These are phyloP conservation scores for Ustilago nuda DNA, from an alignment of 1,284 basidiomycete genomes.

Conservation along the genomic window DNA sequence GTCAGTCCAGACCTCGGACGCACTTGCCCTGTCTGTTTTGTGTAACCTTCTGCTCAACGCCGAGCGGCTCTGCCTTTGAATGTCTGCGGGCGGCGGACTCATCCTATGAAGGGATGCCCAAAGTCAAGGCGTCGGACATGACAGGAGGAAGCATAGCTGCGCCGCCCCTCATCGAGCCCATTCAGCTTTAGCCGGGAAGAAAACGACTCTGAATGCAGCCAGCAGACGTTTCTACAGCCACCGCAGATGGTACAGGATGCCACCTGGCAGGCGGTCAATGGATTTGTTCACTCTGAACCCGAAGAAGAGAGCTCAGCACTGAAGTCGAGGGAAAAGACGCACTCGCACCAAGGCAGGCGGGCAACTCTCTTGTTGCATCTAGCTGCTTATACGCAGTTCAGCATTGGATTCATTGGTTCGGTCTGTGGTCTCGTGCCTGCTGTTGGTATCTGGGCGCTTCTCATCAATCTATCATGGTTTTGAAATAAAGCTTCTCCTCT, in stretches of 20 bases:
- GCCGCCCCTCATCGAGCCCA: slow-evolving; percentile 6
- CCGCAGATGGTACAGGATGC: not conserved
- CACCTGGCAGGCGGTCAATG: not conserved
- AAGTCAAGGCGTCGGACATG: not conserved
- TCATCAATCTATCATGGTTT: not conserved
- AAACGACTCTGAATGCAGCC: slow-evolving; percentile 16
- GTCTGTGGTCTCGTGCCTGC: not conserved
- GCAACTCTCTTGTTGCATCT: not conserved
- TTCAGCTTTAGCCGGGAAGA: not conserved
- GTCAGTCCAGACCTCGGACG: slow-evolving; percentile 8
- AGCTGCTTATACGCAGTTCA: slow-evolving; percentile 4
- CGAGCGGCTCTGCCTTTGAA: slow-evolving; percentile 12
- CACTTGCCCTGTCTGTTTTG: not conserved
- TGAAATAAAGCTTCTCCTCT: slow-evolving; percentile 2
- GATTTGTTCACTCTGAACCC: not conserved
- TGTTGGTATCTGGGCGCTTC: not conserved
- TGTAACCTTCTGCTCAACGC: slow-evolving; percentile 5
- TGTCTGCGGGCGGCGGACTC: slow-evolving; percentile 1
- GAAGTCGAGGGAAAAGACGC: not conserved
- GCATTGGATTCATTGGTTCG: not conserved
- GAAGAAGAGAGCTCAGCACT: not conserved
- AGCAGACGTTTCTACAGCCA: slow-evolving; percentile 13
- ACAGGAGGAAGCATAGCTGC: slow-evolving; percentile 11
- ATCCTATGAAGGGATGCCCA: not conserved
- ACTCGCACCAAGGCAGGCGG: slow-evolving; percentile 1